These are phyloP conservation scores for Lichtheimia hyalospora DNA, from an alignment of 371 early-diverging fungal genomes.

Conservation along the genomic window DNA sequence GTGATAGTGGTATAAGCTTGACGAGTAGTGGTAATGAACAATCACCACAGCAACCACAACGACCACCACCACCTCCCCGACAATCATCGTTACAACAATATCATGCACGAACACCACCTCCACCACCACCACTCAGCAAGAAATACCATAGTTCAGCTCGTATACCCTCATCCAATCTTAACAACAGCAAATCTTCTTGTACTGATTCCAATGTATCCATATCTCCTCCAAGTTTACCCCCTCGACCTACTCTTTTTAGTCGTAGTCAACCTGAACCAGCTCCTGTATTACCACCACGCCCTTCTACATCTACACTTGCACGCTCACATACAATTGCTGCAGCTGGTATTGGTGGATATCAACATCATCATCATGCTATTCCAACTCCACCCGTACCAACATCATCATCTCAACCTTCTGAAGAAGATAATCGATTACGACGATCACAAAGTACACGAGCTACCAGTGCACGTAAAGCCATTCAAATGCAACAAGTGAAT, in stretches of 20 bases:
- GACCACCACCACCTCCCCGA: constrained; percentile 10
- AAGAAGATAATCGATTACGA: not conserved
- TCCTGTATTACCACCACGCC: constrained; percentile 40
- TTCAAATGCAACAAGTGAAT: constrained; percentile 19
- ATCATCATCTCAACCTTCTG: not conserved
- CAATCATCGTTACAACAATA: no score
- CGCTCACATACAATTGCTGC: constrained; percentile 28
- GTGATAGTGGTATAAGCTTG: constrained; percentile 5
- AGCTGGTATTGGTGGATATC: not conserved
- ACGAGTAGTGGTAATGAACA: constrained; percentile 4
- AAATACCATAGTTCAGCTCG: constrained; percentile 37
- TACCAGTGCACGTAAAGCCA: constrained; percentile 11
- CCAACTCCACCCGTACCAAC: not conserved
- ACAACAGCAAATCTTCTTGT: constrained; percentile 3
- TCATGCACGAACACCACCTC: constrained; percentile 25
- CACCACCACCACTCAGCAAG: constrained; percentile 42
- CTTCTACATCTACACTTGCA: constrained; percentile 36
- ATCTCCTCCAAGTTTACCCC: constrained; percentile 17
- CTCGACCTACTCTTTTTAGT: constrained; percentile 6
- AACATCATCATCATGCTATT: constrained; percentile 7
- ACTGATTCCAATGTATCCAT: not conserved
- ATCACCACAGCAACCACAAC: constrained; percentile 2
- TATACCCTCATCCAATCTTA: constrained; percentile 1
- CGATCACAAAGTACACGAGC: constrained; percentile 13
- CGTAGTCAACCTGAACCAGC: constrained; percentile 12